Conservation (phyloP, 345 rosid genomes). For the Viola odorata region DNA sequence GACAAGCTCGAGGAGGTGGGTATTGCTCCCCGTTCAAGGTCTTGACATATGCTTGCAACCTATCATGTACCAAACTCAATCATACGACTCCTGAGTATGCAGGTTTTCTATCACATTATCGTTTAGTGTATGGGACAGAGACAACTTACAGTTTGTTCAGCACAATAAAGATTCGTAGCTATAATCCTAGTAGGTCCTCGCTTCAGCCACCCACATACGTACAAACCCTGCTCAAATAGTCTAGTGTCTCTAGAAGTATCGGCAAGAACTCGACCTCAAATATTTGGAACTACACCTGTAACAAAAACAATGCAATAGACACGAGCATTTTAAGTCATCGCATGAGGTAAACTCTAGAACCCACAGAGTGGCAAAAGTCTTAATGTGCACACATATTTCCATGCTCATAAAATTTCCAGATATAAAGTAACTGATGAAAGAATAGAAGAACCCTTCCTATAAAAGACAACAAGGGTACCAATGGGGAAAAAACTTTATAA, state of each 20-base stretch:
- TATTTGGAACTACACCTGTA: constrained; percentile 73
- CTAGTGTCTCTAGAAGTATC: constrained; percentile 35
- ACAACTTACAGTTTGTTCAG: constrained; percentile 79
- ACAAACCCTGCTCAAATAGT: constrained; percentile 54
- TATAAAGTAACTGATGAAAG: too few species aligned
- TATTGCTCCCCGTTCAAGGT: constrained; percentile 45
- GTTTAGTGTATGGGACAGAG: too few species aligned
- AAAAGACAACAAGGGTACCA: too few species aligned
- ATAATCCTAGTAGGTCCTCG: constrained; percentile 92
- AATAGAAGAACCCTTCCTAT: too few species aligned
- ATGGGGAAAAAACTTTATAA: too few species aligned
- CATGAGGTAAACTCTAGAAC: too few species aligned
- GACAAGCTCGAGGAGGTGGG: constrained; percentile 18
- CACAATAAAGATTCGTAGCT: constrained; percentile 83
- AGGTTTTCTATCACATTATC: constrained; percentile 6
- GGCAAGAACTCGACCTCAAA: constrained; percentile 58
- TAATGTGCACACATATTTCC: too few species aligned
- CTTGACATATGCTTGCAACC: constrained; percentile 79
- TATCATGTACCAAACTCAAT: constrained; percentile 19
- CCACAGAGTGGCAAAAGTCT: too few species aligned
- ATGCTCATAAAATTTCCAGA: too few species aligned
- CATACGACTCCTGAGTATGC: not conserved
- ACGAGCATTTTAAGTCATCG: too few species aligned
- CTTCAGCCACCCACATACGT: constrained; percentile 94
- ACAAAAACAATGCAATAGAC: too few species aligned